Evolutionary conservation across 2,329 filamentous ascomycete species (phyloP), one percentile per base, ranked within the genome.

Genomic region (Trichoderma oligosporum): DNA sequence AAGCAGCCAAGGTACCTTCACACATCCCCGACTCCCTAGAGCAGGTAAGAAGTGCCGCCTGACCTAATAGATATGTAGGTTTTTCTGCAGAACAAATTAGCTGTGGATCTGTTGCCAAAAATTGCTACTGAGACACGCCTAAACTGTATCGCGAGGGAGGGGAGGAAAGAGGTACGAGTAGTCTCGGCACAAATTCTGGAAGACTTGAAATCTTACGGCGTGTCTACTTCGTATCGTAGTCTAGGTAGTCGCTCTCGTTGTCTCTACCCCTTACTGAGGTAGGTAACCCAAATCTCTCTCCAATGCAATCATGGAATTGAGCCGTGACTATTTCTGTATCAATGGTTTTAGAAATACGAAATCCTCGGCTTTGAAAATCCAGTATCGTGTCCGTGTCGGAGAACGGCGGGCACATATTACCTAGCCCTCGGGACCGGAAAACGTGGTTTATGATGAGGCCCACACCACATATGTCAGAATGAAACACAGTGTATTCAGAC

Each of bases 381-480:
- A 35, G 18, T 16, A 35, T 27, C n/a, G 14, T 45, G n/a, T 36
- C 51, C 41, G 31, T 22, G 16, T 55, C 51, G 51, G 51, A 45
- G 51, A 46, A 22, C 51, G 7, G 16, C 41, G 51, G 51, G 41
- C 7, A 29, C 22, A 24, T 22, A 31, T 48, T 48, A 39, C 53
- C 53, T 25, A 33, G 35, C 25, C 20, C 53, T 56, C 53, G 53
- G 53, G 53, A 56, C 53, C 53, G 53, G 48, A 20, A 47, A 56
- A 56, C 53, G 53, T 56, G 53, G 53, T 41, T 41, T 41, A 33
- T 35, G 14, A 39, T 39, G 45, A 48, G 48, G 42, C 53, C 53
- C 53, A 56, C 53, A 45, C 44, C 35, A 29, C 22, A 56, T 12
- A 33, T 41, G 46, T 35, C 16, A 56, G 16, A 16, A 56, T 56